These are phyloP conservation scores for Trichosporon asahii DNA, from an alignment of 1,284 basidiomycete genomes.

Conservation along the genomic window DNA sequence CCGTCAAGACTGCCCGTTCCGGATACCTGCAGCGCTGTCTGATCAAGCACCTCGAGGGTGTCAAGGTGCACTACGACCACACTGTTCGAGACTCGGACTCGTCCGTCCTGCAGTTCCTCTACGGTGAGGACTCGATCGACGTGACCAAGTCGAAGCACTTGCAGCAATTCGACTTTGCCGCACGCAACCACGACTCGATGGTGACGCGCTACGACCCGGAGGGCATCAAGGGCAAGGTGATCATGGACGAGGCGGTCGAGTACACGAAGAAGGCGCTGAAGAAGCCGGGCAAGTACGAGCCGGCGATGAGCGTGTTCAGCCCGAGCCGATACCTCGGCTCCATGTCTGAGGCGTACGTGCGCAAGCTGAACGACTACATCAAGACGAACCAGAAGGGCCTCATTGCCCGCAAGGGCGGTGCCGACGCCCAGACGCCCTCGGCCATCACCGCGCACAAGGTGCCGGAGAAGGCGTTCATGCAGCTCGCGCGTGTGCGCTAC, in stretches of 20 bases:
- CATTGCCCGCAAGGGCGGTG: constrained; percentile 57
- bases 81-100: constrained; percentile 94
- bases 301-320: constrained; percentile 71
- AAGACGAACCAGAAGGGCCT: constrained; percentile 73
- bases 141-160: constrained; percentile 93
- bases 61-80: constrained; percentile 95
- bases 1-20: constrained; percentile 97
- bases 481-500: constrained; percentile 85
- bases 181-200: constrained; percentile 78
- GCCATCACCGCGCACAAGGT: constrained; percentile 39
- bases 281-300: constrained; percentile 63
- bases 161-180: constrained; percentile 86
- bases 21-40: constrained; percentile 97
- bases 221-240: constrained; percentile 61
- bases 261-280: constrained; percentile 93
- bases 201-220: constrained; percentile 69
- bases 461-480: constrained; percentile 63
- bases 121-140: constrained; percentile 96
- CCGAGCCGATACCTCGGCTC: constrained; percentile 80
- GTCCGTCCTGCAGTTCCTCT: constrained; percentile 92
- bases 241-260: constrained; percentile 64
- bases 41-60: constrained; percentile 97
- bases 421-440: constrained; percentile 54
- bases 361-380: constrained; percentile 75
- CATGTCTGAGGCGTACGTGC: constrained; percentile 89